Evolutionary conservation across 108 stramenopile genomes (phyloP).

Genomic region (Cyclotella choctawhatcheeana): DNA sequence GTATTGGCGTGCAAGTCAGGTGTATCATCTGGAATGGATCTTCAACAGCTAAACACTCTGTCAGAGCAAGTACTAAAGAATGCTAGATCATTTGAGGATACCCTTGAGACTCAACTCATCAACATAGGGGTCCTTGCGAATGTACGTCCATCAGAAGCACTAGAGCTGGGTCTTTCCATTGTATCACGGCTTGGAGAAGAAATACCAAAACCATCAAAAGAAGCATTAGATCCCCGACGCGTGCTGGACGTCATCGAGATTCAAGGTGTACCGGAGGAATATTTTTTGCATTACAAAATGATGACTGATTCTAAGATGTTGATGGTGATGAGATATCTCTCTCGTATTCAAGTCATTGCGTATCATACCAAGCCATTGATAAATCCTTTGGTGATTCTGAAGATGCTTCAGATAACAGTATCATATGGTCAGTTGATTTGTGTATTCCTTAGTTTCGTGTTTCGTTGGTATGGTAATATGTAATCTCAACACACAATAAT

Average conservation of each 20-base stretch:
- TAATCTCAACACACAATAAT: not conserved
- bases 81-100: conserved; percentile 18
- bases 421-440: conserved; percentile 8
- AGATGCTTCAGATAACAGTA: conserved; percentile 17
- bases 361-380: not conserved
- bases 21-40: not conserved
- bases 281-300: conserved; percentile 8
- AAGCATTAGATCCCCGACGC: not conserved
- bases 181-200: conserved; percentile 12
- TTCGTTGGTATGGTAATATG: not conserved
- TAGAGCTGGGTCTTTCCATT: conserved; percentile 11
- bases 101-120: not conserved
- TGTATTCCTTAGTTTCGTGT: not conserved
- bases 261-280: conserved; percentile 3
- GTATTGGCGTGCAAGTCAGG: conserved; percentile 13
- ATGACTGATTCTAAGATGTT: conserved; percentile 19
- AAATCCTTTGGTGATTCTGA: conserved; percentile 10
- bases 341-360: not conserved
- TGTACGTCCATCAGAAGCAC: not conserved
- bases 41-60: not conserved
- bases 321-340: conserved; percentile 25
- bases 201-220: not conserved
- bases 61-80: conserved; percentile 15
- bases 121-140: not conserved
- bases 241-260: not conserved